phyloP scores from a whole-genome alignment of 495 filamentous ascomycete species.

The Daldinia bambusicola region DNA sequence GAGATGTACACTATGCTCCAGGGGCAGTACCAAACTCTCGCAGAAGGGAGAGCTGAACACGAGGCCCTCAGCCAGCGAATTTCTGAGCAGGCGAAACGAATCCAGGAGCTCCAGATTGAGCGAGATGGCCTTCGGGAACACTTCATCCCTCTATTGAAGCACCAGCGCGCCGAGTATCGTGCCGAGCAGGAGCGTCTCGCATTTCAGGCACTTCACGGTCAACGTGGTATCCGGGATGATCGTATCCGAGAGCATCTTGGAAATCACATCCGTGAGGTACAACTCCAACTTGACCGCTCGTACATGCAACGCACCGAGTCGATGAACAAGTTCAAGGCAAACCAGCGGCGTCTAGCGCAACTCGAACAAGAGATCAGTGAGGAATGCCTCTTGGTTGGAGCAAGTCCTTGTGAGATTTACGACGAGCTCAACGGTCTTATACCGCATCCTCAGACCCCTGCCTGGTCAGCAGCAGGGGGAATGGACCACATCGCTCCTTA shows the following conservation, averaged over 20 bases:
- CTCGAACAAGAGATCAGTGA: conserved; percentile 15
- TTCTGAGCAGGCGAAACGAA: neutral
- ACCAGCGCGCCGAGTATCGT: neutral
- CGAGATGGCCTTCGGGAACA: neutral
- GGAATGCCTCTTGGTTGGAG: conserved; percentile 23
- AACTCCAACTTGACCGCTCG: conserved; percentile 7
- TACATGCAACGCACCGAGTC: conserved; percentile 3
- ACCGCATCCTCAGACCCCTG: neutral
- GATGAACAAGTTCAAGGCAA: neutral
- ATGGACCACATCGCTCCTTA: neutral
- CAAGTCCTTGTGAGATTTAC: conserved; percentile 19
- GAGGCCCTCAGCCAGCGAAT: neutral
- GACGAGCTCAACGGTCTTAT: conserved; percentile 17
- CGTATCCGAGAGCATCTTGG: conserved; percentile 28
- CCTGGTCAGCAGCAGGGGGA: neutral
- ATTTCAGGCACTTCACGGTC: neutral
- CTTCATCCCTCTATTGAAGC: conserved; percentile 17
- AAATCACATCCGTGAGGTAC: neutral
- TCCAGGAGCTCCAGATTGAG: conserved; percentile 1
- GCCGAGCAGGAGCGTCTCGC: neutral
- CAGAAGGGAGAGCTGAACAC: neutral
- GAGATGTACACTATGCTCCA: neutral
- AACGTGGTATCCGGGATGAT: neutral
- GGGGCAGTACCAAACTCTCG: neutral
- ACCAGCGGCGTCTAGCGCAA: neutral